Evolutionary conservation across 208 protist genomes (phyloP).

Genomic region (Crithidia acanthocephali): DNA sequence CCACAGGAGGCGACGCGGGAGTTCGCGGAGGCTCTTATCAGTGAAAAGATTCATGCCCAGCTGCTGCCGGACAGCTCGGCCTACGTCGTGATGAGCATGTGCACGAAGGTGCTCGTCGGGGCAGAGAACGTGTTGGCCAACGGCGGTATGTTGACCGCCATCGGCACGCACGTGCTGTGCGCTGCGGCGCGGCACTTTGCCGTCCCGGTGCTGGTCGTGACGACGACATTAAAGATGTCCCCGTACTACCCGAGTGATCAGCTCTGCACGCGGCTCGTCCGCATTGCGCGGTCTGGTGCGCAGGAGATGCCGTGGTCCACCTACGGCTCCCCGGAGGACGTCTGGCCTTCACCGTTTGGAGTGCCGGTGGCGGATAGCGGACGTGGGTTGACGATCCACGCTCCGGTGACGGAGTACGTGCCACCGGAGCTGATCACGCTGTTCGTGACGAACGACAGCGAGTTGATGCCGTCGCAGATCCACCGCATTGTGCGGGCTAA

Average conservation of each 20-base stretch:
- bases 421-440: conserved; percentile 97
- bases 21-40: conserved; percentile 80
- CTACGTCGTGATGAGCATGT: conserved; percentile 98
- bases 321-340: conserved; percentile 66
- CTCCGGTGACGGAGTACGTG: conserved; percentile 97
- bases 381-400: conserved; percentile 79
- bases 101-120: conserved; percentile 98
- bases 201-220: conserved; percentile 96
- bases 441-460: conserved; percentile 96
- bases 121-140: conserved; percentile 96
- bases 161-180: conserved; percentile 95
- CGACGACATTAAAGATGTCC: conserved; percentile 97
- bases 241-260: conserved; percentile 96
- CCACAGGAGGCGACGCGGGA: conserved; percentile 47
- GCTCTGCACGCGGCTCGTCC: conserved; percentile 89
- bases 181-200: conserved; percentile 95
- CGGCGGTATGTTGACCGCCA: conserved; percentile 95
- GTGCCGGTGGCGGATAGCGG: conserved; percentile 38
- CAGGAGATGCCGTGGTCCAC: conserved; percentile 89
- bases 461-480: conserved; percentile 96
- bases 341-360: conserved; percentile 61
- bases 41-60: conserved; percentile 85
- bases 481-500: conserved; percentile 97
- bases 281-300: conserved; percentile 68
- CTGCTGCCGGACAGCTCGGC: conserved; percentile 95